A percentile compares a stretch with the other conserved stretches of the same genome.
These are phyloP conservation scores for Kodamaea kaohsiungensis DNA, from an alignment of 805 yeast genomes.

Conservation along the genomic window DNA sequence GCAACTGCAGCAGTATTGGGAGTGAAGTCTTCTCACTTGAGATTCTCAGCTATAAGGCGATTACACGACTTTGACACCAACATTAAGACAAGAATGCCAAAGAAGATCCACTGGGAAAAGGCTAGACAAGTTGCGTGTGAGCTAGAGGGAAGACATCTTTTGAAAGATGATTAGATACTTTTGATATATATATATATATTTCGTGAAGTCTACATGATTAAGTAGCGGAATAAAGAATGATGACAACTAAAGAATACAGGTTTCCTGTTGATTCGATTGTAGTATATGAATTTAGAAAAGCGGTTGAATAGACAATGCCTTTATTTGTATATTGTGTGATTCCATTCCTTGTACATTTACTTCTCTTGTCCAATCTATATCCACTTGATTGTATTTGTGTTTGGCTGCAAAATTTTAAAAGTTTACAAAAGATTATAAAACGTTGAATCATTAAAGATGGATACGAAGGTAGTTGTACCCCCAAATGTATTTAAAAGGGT, in stretches of 20 bases:
- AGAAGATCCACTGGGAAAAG: conserved; percentile 78
- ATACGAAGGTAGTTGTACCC: neutral
- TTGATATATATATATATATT: neutral
- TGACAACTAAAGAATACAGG: neutral
- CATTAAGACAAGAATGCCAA: conserved; percentile 80
- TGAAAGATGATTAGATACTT: conserved; percentile 5
- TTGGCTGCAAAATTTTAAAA: neutral
- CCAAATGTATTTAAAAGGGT: neutral
- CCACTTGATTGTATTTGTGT: neutral
- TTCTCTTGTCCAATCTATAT: too few relatives aligned
- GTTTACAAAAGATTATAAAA: neutral
- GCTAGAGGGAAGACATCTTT: conserved; percentile 66
- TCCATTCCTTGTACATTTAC: too few relatives aligned
- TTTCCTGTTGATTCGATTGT: neutral
- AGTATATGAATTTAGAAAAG: neutral
- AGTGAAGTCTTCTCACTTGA: conserved; percentile 67
- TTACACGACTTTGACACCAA: conserved; percentile 89
- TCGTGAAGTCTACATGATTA: neutral
- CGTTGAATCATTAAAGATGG: neutral
- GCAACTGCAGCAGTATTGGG: conserved; percentile 49
- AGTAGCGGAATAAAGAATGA: neutral
- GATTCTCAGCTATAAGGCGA: conserved; percentile 69
- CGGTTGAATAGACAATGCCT: too few relatives aligned
- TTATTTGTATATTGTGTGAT: too few relatives aligned
- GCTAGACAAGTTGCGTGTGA: conserved; percentile 79